These are phyloP conservation scores for Coleophoma eucalyptorum DNA, from an alignment of 2,329 filamentous ascomycete genomes.

Conservation along the genomic window DNA sequence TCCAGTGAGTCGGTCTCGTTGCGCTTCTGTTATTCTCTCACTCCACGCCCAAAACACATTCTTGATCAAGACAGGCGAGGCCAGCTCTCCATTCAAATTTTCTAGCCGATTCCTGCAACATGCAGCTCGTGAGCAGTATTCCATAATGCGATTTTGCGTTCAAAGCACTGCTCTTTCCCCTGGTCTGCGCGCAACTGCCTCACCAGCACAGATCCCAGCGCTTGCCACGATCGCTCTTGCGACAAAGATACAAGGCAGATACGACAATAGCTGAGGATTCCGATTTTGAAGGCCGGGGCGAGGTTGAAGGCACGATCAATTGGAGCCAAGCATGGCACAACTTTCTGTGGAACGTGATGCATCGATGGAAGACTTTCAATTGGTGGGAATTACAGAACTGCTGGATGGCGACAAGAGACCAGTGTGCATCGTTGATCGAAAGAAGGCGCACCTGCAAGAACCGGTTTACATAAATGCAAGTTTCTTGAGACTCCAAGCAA, in stretches of 20 bases:
- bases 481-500: background rate
- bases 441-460: background rate
- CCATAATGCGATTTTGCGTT: no score
- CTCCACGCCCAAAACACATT: no score
- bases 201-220: background rate
- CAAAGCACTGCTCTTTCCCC: background rate
- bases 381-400: background rate
- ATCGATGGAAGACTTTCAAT: background rate
- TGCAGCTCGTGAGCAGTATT: background rate
- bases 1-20: background rate
- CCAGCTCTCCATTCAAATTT: background rate
- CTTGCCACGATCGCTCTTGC: background rate
- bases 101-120: background rate
- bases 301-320: background rate
- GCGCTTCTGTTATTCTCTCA: background rate
- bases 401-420: background rate
- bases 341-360: background rate
- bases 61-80: no score
- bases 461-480: background rate
- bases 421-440: background rate
- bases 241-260: background rate
- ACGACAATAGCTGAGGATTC: background rate
- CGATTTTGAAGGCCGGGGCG: background rate
- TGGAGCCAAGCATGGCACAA: background rate
- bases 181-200: background rate